These are phyloP conservation scores for Sugiyamaella valdiviana DNA, from an alignment of 805 yeast genomes.

Conservation along the genomic window DNA sequence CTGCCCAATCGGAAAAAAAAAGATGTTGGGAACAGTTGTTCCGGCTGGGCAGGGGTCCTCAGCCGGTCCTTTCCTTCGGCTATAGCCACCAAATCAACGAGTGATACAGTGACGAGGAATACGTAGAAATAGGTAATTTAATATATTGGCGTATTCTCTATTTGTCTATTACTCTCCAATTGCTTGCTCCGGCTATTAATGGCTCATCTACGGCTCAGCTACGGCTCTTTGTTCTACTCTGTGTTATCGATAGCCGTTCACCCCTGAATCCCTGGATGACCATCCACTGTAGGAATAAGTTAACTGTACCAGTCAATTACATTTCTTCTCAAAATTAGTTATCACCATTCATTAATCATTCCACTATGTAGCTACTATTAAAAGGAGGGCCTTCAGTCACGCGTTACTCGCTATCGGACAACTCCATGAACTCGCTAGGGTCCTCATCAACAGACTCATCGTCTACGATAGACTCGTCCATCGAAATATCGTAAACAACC, in stretches of 20 bases:
- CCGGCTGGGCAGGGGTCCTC: neutral
- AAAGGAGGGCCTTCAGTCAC: neutral
- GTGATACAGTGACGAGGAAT: too few species aligned
- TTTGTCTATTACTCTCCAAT: too few species aligned
- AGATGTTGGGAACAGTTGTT: neutral
- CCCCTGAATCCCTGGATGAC: too few species aligned
- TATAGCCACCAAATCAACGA: too few species aligned
- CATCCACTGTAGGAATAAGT: too few species aligned
- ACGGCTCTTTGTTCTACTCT: too few species aligned
- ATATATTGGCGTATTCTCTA: too few species aligned
- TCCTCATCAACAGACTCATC: constrained; percentile 8
- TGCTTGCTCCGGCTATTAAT: too few species aligned
- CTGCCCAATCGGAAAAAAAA: neutral
- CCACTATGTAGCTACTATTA: neutral
- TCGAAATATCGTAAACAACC: neutral
- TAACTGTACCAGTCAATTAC: neutral
- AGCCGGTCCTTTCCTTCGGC: too few species aligned
- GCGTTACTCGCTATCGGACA: neutral
- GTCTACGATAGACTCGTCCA: constrained; percentile 1
- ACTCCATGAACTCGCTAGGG: neutral
- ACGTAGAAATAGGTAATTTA: too few species aligned
- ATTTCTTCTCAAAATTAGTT: neutral
- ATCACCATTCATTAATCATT: neutral
- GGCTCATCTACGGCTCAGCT: too few species aligned
- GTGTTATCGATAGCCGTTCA: too few species aligned